Base-by-base conservation (phyloP, 148 eudicot species). In the Rhododendron griersonianum region DNA sequence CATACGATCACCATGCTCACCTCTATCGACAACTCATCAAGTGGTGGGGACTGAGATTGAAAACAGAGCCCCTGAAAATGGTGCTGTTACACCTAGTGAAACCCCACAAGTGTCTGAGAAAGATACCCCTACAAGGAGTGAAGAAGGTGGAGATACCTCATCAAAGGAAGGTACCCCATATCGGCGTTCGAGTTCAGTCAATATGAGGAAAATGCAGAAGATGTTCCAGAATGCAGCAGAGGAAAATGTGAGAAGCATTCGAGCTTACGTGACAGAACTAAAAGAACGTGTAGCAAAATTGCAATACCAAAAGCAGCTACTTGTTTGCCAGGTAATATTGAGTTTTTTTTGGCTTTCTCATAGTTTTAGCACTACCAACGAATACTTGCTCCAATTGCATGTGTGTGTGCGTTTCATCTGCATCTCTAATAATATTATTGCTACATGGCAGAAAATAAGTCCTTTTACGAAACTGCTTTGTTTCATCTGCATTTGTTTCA, bases 181-280 rank as follows among this genome's bases (percentile, higher is more conserved):
- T 83, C 85, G 93, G 69, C 91, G 94, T 77, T 92, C 96, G 48
- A 94, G 98, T 89, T 96, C 98, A 21, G 98, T 96, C 51, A 96
- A 94, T 87, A 94, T 96, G 98, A 96, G 91, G 90, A 96, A 94
- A 91, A 96, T 96, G 98, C 94, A 94, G 88, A 93, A 93, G 86
- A 94, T 96, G 98, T 96, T 93, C 85, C 96, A 96, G 87, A 94
- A 92, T 92, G 98, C 96, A 86, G 98, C 98, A 76, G 98, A 96
- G 88, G 98, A 96, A 89, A 96, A 94, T 81, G 96, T 94, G 11
- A 91, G 98, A 89, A 96, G 91, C 91, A 96, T 94, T 86, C 93
- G 95, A 87, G 85, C 95, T 39, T 96, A 96, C 85, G 98, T 96
- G 14, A 96, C 98, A 6, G 98, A 96, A 83, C 92, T 96, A 59